Evolutionary conservation across 2,329 filamentous ascomycete species (phyloP), one percentile per base, ranked within the genome.

Genomic region (Aspergillus latus): DNA sequence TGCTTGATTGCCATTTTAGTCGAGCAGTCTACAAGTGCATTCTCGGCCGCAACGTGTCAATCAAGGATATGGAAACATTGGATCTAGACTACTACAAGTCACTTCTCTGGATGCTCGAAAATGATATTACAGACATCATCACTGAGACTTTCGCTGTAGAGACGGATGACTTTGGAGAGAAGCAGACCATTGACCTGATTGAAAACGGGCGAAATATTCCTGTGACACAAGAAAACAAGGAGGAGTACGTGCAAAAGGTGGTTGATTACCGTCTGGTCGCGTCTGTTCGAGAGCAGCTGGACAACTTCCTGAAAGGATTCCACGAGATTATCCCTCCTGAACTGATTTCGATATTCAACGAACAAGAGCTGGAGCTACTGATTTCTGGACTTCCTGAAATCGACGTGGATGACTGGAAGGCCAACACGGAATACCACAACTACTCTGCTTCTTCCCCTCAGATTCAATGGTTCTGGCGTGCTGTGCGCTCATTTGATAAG

Each of bases 401-500:
- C 65, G 93, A 99, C 66, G 86, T 97, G 40, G 94, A 99, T 69
- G 94, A 99, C 76, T 99, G 94, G 94, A 97, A 96, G 84, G 92
- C 90, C 76, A 96, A 97, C 76, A 96, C 93, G 2, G 95, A 99
- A 71, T 97, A 99, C 68, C 93, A 97, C 76, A 97, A 97, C 75
- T 99, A 99, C 78, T 91, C 86, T 4, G 88, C 90, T 32, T 93
- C 92, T 0, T 97, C 94, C 2, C 90, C 91, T 44, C 95, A 99
- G 72, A 96, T 99, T 58, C 92, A 97, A 73, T 99, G 94, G 94
- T 99, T 99, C 85, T 99, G 94, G 94, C 88, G 95, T 68, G 94
- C 94, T 28, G 86, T 99, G 43, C 88, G 94, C 66, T 96, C 92
- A 4, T 99, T 97, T 70, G 95, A 97, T 79, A 97, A 97, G 78